These are phyloP conservation scores for Hypsizygus marmoreus DNA, from an alignment of 768 basidiomycete genomes.

Conservation along the genomic window DNA sequence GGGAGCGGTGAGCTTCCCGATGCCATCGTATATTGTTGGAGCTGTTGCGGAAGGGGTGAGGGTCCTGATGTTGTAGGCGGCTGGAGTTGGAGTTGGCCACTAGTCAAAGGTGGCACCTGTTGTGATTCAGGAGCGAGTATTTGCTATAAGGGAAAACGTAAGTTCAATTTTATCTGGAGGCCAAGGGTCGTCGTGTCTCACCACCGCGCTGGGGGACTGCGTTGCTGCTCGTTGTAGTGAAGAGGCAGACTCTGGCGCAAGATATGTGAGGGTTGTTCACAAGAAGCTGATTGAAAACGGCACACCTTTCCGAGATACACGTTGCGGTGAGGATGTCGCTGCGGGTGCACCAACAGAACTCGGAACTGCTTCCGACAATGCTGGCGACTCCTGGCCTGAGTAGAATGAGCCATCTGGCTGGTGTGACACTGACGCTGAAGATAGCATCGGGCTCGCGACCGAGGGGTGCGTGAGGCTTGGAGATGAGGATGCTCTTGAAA, in stretches of 20 bases:
- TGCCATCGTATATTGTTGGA: slow-evolving; percentile 31
- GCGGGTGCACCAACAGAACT: slow-evolving; percentile 45
- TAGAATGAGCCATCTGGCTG: slow-evolving; percentile 71
- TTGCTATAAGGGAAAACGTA: slow-evolving; percentile 30
- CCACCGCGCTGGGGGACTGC: slow-evolving; percentile 43
- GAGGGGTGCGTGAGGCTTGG: slow-evolving; percentile 88
- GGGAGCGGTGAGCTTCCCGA: slow-evolving; percentile 34
- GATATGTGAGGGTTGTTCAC: slow-evolving; percentile 3
- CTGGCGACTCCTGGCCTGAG: slow-evolving; percentile 72
- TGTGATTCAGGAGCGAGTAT: slow-evolving; percentile 38
- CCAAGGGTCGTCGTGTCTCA: slow-evolving; percentile 17
- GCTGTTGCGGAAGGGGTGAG: slow-evolving; percentile 46
- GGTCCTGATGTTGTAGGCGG: slow-evolving; percentile 32
- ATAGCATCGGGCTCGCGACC: slow-evolving; percentile 78
- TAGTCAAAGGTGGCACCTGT: slow-evolving; percentile 31
- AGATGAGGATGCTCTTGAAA: slow-evolving; percentile 57
- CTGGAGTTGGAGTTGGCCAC: slow-evolving; percentile 27
- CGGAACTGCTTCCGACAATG: slow-evolving; percentile 64
- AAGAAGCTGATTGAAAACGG: slow-evolving; percentile 20
- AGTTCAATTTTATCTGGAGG: neutral
- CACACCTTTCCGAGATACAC: slow-evolving; percentile 50
- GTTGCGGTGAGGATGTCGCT: slow-evolving; percentile 64
- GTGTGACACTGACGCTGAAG: slow-evolving; percentile 68
- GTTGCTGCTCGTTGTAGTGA: slow-evolving; percentile 45
- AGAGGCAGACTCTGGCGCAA: slow-evolving; percentile 40